These are phyloP conservation scores for Nissolia schottii DNA, from an alignment of 306 rosid species.

Conservation along the genomic window DNA sequence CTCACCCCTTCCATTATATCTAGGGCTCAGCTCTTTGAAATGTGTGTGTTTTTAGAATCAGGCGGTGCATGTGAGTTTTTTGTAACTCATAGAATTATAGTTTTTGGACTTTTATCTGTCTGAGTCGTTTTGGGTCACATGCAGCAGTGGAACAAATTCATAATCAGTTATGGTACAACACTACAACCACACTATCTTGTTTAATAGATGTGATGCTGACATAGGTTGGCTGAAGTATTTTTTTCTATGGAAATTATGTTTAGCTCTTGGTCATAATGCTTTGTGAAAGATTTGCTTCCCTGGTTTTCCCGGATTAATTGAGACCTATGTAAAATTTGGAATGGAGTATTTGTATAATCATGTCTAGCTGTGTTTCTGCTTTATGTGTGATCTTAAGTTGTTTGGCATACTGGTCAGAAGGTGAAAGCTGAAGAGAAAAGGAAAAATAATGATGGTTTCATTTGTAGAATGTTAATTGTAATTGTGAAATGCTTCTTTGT, in stretches of 20 bases:
- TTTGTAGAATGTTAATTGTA: background rate
- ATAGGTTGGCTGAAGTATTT: background rate
- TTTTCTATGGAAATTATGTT: background rate
- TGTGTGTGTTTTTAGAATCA: background rate
- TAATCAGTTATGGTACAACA: background rate
- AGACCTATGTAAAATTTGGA: background rate
- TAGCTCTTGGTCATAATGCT: background rate
- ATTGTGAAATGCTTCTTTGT: slow-evolving; percentile 7
- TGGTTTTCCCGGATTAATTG: background rate
- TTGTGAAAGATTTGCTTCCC: background rate
- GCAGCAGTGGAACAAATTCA: background rate
- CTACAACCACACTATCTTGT: background rate
- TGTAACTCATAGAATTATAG: no score
- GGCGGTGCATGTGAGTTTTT: background rate
- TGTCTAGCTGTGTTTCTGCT: background rate
- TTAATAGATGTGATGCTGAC: background rate
- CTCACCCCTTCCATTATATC: background rate
- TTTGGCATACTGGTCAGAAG: slow-evolving; percentile 7
- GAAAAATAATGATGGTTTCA: background rate
- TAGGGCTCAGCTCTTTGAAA: background rate
- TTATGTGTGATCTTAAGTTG: slow-evolving; percentile 14
- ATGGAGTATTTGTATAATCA: background rate
- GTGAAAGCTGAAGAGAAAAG: slow-evolving; percentile 10
- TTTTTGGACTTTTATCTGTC: background rate
- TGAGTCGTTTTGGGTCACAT: background rate